These are phyloP conservation scores for Russula griseocarnosa DNA, from an alignment of 768 basidiomycete species.

Conservation along the genomic window DNA sequence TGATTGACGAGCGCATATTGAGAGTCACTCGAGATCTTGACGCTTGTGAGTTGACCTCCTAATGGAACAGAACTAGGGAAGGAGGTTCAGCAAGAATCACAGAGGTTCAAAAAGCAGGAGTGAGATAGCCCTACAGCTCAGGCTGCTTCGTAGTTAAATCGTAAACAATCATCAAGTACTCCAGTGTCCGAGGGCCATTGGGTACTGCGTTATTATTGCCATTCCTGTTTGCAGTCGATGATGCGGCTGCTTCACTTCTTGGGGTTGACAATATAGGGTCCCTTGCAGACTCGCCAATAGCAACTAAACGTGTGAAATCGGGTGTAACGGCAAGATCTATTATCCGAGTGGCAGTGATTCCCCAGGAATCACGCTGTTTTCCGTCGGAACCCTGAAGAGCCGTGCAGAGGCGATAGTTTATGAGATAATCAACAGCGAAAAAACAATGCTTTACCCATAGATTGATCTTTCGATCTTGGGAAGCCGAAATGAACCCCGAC, in stretches of 20 bases:
- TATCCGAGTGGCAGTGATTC: slow-evolving; percentile 68
- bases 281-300: slow-evolving; percentile 65
- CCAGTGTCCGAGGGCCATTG: slow-evolving; percentile 40
- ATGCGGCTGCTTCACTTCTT: slow-evolving; percentile 30
- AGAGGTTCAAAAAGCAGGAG: slow-evolving; percentile 12
- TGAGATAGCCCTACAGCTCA: slow-evolving; percentile 52
- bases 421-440: slow-evolving; percentile 13
- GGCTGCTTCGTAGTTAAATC: slow-evolving; percentile 64
- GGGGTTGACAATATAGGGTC: slow-evolving; percentile 19
- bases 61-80: slow-evolving; percentile 54
- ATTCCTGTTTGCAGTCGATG: slow-evolving; percentile 31
- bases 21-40: slow-evolving; percentile 82
- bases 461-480: slow-evolving; percentile 77
- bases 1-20: slow-evolving; percentile 84
- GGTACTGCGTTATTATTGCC: slow-evolving; percentile 30
- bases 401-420: slow-evolving; percentile 23
- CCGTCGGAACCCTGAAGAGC: slow-evolving; percentile 65
- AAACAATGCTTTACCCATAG: slow-evolving; percentile 61
- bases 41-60: slow-evolving; percentile 82
- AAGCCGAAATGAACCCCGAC: slow-evolving; percentile 84
- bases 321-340: slow-evolving; percentile 85
- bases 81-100: slow-evolving; percentile 25
- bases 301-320: slow-evolving; percentile 76
- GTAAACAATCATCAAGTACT: slow-evolving; percentile 72
- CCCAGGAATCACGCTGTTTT: slow-evolving; percentile 66